Evolutionary conservation across 2,329 filamentous ascomycete genomes (phyloP), one percentile per base, ranked within the genome.

Genomic region (Sarocladium kiliense): DNA sequence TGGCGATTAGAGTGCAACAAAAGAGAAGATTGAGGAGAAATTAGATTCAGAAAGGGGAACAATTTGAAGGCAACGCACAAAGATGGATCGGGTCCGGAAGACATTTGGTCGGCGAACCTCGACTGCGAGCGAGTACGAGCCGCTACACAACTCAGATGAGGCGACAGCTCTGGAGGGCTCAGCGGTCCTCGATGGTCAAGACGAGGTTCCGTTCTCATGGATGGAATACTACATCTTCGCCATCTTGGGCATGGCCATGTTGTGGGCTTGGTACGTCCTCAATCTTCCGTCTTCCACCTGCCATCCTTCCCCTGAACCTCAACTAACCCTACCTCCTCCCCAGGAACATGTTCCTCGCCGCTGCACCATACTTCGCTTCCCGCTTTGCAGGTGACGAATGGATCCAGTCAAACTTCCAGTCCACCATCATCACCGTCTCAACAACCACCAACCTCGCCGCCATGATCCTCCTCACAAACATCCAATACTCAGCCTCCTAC

Each of bases 341-440:
- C 61, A 93, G 91, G 91, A 97, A 97, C 76, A 97, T 97, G 93
- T 97, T 97, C 71, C 83, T 97, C 62, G 93, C 94, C 45, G 91
- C 93, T 9, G 90, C 91, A 1, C 91, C 93, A 3, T 97, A 97
- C 76, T 97, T 97, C 73, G 85, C 92, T 65, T 79, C 77, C 51
- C 90, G 93, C 62, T 96, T 97, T 70, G 74, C 80, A 45, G 77
- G 79, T 58, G 83, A 86, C 66, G 74, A 82, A 54, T 88, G 84
- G 78, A 86, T 95, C 56, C 78, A 86, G 34, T 78, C 83, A 59
- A 89, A 91, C 75, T 97, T 96, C 74, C 93, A 97, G 69, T 88
- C 93, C 11, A 86, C 89, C 57, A 93, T 97, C 66, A 81, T 95
- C 57, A 89, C 91, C 32, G 87, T 95, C 26, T 94, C 89, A 53